phyloP scores from a whole-genome alignment of 352 stramenopile species.

The Pythium chondricola region DNA sequence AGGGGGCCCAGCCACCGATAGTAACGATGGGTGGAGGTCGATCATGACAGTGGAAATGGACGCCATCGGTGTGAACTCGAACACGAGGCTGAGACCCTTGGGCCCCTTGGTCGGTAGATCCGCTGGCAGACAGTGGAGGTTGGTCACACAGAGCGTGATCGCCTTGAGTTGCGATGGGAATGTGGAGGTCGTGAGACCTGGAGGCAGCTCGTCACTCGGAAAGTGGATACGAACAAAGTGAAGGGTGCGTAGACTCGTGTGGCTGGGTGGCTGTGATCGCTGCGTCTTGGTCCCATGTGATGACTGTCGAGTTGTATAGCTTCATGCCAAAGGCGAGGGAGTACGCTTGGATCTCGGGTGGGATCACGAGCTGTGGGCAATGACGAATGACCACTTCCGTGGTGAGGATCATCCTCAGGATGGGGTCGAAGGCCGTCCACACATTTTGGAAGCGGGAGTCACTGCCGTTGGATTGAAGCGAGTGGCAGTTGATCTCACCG shows the following conservation, averaged over 20 bases:
- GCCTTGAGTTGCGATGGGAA: background rate
- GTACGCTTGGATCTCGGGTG: background rate
- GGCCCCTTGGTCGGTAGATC: conserved; percentile 3
- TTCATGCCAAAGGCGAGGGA: conserved; percentile 1
- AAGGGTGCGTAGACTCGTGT: background rate
- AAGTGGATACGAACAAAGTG: background rate
- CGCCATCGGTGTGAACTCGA: conserved; percentile 13
- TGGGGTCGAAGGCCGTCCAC: background rate
- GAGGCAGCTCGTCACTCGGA: background rate
- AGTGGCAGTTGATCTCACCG: conserved; percentile 10
- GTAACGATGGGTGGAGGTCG: background rate
- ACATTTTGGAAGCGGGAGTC: background rate
- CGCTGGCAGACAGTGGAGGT: conserved; percentile 1
- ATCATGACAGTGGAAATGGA: too few species aligned
- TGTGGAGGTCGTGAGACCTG: background rate
- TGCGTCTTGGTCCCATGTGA: background rate
- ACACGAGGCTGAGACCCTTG: conserved; percentile 1
- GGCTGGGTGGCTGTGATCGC: background rate
- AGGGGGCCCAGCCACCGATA: background rate
- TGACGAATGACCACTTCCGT: conserved; percentile 12
- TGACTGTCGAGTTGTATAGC: conserved; percentile 15
- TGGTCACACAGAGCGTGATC: background rate
- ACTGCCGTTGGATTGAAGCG: background rate
- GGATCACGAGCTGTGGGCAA: background rate
- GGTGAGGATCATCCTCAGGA: too few species aligned